Conservation (phyloP, 352 stramenopile genomes). For the Phytophthora gonapodyides region DNA sequence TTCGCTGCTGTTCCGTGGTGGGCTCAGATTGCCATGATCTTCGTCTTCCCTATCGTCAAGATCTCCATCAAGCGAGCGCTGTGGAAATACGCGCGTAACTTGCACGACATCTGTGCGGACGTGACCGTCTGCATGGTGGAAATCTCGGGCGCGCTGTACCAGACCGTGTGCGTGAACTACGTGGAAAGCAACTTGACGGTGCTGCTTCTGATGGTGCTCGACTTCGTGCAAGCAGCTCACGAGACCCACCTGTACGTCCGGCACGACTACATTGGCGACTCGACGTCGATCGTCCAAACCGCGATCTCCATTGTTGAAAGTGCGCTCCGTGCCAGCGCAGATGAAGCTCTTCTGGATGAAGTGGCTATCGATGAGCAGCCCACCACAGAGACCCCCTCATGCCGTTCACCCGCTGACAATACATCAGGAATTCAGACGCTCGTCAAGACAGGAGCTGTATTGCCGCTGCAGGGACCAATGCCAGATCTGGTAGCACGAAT, state of each 20-base stretch:
- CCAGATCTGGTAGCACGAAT: background rate
- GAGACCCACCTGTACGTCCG: conserved; percentile 14
- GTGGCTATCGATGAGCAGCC: too few relatives aligned
- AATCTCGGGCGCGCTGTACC: conserved; percentile 36
- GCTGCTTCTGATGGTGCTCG: conserved; percentile 16
- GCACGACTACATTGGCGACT: conserved; percentile 15
- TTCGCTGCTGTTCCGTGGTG: conserved; percentile 8
- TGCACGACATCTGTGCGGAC: conserved; percentile 31
- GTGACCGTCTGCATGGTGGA: conserved; percentile 36
- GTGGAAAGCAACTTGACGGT: conserved; percentile 18
- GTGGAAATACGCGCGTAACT: conserved; percentile 24
- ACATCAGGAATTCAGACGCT: background rate
- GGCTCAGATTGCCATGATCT: conserved; percentile 17
- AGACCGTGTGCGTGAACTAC: conserved; percentile 35
- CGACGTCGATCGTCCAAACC: conserved; percentile 12
- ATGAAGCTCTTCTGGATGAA: background rate
- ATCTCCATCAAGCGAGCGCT: conserved; percentile 26
- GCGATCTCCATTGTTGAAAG: conserved; percentile 7
- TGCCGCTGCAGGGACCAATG: background rate
- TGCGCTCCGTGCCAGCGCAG: background rate
- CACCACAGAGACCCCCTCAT: too few relatives aligned
- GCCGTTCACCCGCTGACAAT: too few relatives aligned
- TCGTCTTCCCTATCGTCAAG: conserved; percentile 27
- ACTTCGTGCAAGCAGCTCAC: conserved; percentile 15
- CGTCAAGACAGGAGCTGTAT: too few relatives aligned